phyloP scores from a whole-genome alignment of 371 early-diverging fungal species.

The Lichtheimia corymbifera region DNA sequence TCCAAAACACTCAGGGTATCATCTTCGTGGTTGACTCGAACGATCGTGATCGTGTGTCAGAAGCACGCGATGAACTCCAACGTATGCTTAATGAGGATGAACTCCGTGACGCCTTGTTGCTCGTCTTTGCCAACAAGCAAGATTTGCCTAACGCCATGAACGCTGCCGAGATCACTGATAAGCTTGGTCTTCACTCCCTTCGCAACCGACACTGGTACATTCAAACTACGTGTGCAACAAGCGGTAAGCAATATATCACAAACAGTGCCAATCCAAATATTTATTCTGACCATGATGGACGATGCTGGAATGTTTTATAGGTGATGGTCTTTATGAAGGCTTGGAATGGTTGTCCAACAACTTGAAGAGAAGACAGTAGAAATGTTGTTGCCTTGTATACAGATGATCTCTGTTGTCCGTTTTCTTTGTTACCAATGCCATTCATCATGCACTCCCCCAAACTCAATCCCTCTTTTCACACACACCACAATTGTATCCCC shows the following conservation, averaged over 20 bases:
- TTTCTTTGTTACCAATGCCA: not conserved
- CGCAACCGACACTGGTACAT: constrained; percentile 92
- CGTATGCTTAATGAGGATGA: constrained; percentile 94
- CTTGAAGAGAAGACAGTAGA: constrained; percentile 40
- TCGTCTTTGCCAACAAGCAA: constrained; percentile 97
- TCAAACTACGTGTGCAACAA: constrained; percentile 91
- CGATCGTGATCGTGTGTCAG: constrained; percentile 90
- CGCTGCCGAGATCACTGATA: constrained; percentile 90
- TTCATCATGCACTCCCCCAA: not conserved
- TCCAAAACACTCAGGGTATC: constrained; percentile 96
- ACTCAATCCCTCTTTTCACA: not conserved
- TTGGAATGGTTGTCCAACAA: constrained; percentile 73
- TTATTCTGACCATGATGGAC: no score
- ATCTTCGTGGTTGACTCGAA: constrained; percentile 96
- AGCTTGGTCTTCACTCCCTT: constrained; percentile 82
- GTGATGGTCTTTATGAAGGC: constrained; percentile 96
- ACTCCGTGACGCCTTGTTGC: constrained; percentile 83
- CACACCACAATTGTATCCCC: no score
- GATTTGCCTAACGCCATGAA: constrained; percentile 95
- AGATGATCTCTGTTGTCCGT: not conserved
- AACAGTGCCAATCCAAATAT: no score
- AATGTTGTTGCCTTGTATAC: not conserved
- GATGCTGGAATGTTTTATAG: constrained; percentile 13
- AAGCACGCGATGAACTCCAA: constrained; percentile 86
- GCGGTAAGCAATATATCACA: constrained; percentile 53